phyloP scores from a whole-genome alignment of 1,284 basidiomycete species.

The Cutaneotrichosporon daszewskae region DNA sequence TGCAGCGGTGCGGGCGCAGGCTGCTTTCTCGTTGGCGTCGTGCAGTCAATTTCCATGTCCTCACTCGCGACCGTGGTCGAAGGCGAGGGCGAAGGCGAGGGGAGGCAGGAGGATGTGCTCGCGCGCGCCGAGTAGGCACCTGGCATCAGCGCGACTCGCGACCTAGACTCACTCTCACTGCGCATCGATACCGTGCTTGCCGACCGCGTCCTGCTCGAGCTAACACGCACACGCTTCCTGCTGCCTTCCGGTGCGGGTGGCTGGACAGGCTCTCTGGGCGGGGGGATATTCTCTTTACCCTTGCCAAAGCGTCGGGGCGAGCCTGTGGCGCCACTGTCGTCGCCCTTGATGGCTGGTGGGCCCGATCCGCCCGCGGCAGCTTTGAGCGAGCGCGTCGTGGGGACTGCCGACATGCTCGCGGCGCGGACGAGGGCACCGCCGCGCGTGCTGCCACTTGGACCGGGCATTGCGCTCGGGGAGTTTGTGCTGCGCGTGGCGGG shows the following conservation, averaged over 20 bases:
- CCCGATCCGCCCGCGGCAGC: constrained; percentile 3
- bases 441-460: constrained; percentile 5
- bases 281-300: constrained; percentile 45
- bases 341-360: constrained; percentile 14
- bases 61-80: constrained; percentile 19
- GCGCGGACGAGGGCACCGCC: constrained; percentile 8
- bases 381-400: constrained; percentile 21
- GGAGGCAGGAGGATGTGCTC: constrained; percentile 21
- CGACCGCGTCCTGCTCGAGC: constrained; percentile 25
- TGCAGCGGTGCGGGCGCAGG: constrained; percentile 4
- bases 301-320: constrained; percentile 25
- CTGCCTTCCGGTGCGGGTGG: constrained; percentile 6
- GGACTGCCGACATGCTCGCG: constrained; percentile 24
- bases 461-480: not conserved
- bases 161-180: constrained; percentile 24
- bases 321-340: no score
- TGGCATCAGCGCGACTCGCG: not conserved
- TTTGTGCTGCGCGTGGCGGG: no score
- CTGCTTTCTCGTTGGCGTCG: constrained; percentile 25
- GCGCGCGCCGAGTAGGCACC: not conserved
- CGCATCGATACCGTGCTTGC: constrained; percentile 37
- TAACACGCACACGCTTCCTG: constrained; percentile 32
- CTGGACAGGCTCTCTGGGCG: constrained; percentile 23
- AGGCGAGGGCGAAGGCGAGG: constrained; percentile 35
- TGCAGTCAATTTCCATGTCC: constrained; percentile 24